A percentile compares a stretch with the other conserved stretches of the same genome.
phyloP scores from a whole-genome alignment of 2,329 filamentous ascomycete genomes.

The Alternaria sp. region DNA sequence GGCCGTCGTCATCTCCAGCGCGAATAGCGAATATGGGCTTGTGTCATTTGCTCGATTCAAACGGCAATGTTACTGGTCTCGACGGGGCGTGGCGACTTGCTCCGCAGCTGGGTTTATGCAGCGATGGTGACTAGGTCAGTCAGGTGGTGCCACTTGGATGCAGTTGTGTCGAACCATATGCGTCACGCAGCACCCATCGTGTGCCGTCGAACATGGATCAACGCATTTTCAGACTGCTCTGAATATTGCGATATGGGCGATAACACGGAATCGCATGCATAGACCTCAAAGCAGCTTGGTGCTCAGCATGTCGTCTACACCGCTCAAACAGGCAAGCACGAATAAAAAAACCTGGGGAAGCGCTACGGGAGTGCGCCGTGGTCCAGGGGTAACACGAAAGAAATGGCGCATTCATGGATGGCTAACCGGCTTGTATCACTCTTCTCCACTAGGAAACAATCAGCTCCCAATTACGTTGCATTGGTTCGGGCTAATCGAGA shows the following conservation, averaged over 20 bases:
- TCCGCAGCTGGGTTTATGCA: constrained; percentile 26
- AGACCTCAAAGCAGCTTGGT: constrained; percentile 31
- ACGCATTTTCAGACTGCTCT: constrained; percentile 5
- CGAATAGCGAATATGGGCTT: constrained; percentile 39
- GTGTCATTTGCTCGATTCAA: constrained; percentile 36
- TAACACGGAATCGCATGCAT: constrained; percentile 32
- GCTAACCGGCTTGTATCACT: constrained; percentile 31
- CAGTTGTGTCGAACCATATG: constrained; percentile 13
- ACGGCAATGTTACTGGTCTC: constrained; percentile 20
- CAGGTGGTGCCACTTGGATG: constrained; percentile 24
- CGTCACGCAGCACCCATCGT: constrained; percentile 22
- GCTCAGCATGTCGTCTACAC: constrained; percentile 33
- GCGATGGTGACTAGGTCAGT: constrained; percentile 23
- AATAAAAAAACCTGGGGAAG: constrained; percentile 35
- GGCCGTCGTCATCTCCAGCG: constrained; percentile 41
- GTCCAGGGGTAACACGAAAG: constrained; percentile 24
- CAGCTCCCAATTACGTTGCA: constrained; percentile 39
- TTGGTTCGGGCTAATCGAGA: constrained; percentile 43
- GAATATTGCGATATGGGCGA: constrained; percentile 24
- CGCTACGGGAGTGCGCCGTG: constrained; percentile 16
- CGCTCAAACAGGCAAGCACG: constrained; percentile 26
- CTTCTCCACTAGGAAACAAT: constrained; percentile 36
- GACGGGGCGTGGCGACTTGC: constrained; percentile 33
- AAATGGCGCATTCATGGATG: constrained; percentile 34
- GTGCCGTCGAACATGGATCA: constrained; percentile 10